phyloP scores from a whole-genome alignment of 768 basidiomycete genomes.

The Tricholoma matsutake region DNA sequence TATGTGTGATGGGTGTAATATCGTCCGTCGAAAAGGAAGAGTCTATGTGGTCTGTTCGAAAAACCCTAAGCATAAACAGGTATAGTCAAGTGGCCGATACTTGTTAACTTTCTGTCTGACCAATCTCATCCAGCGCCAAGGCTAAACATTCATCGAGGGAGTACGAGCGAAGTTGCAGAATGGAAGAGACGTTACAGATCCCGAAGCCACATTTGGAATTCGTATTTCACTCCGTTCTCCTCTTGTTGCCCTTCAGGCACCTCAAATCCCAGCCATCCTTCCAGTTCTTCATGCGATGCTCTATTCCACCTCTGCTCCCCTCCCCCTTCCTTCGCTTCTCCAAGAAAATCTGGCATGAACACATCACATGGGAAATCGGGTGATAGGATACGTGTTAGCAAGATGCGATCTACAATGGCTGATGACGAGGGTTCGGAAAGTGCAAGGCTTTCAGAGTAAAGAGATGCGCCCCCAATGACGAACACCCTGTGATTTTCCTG shows the following conservation, averaged over 20 bases:
- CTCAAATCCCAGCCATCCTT: slow-evolving; percentile 77
- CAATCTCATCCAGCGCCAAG: slow-evolving; percentile 54
- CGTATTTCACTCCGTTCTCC: slow-evolving; percentile 82
- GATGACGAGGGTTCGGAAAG: slow-evolving; percentile 29
- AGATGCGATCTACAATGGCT: slow-evolving; percentile 70
- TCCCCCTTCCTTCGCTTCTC: slow-evolving; percentile 33
- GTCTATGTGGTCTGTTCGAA: slow-evolving; percentile 91
- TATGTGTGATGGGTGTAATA: slow-evolving; percentile 91
- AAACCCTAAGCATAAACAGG: slow-evolving; percentile 98
- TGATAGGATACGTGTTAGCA: slow-evolving; percentile 79
- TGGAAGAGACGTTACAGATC: slow-evolving; percentile 14
- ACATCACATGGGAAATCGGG: slow-evolving; percentile 87
- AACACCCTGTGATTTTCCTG: slow-evolving; percentile 61
- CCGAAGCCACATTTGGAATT: slow-evolving; percentile 95
- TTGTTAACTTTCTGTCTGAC: slow-evolving; percentile 3
- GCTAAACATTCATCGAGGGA: slow-evolving; percentile 28
- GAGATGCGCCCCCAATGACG: slow-evolving; percentile 88
- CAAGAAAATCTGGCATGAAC: slow-evolving; percentile 74
- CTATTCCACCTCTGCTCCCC: slow-evolving; percentile 46
- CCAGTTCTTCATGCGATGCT: slow-evolving; percentile 59
- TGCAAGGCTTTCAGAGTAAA: slow-evolving; percentile 71
- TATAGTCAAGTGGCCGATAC: slow-evolving; percentile 28
- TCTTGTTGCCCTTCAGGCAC: slow-evolving; percentile 73
- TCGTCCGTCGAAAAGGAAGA: slow-evolving; percentile 86
- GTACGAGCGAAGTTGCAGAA: not conserved